Evolutionary conservation across 768 basidiomycete genomes (phyloP).

Genomic region (Paxillus rubicundulus): DNA sequence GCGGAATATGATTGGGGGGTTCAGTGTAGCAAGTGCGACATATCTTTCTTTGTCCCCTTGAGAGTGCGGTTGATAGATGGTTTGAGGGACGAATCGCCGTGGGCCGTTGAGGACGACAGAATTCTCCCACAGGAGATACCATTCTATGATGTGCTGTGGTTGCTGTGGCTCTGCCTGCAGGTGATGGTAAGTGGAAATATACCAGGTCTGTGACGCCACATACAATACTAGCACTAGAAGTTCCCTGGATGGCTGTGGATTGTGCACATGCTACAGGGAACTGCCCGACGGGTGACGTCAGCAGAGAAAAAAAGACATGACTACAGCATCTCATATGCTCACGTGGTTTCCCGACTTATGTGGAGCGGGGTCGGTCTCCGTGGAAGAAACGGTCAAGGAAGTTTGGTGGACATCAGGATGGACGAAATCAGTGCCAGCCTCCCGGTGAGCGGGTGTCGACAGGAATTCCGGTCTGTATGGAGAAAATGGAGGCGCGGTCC

Average conservation of each 20-base stretch:
- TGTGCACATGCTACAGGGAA: neutral
- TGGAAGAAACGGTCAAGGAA: no score
- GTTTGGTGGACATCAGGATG: no score
- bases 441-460: no score
- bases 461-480: no score
- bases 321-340: no score
- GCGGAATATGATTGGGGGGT: conserved; percentile 59
- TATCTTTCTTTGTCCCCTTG: conserved; percentile 69
- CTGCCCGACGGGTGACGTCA: neutral
- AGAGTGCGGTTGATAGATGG: conserved; percentile 67
- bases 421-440: no score
- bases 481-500: no score
- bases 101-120: conserved; percentile 26
- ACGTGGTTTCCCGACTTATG: no score
- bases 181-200: neutral
- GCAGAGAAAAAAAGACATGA: neutral
- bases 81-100: conserved; percentile 59
- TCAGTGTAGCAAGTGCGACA: conserved; percentile 60
- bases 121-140: neutral
- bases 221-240: neutral
- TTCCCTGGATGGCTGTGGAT: neutral
- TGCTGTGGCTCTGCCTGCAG: neutral
- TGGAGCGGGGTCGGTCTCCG: no score
- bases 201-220: neutral
- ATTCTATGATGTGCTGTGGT: neutral